Conservation (phyloP, 495 filamentous ascomycete genomes). For the Aspergillus nidulans region DNA sequence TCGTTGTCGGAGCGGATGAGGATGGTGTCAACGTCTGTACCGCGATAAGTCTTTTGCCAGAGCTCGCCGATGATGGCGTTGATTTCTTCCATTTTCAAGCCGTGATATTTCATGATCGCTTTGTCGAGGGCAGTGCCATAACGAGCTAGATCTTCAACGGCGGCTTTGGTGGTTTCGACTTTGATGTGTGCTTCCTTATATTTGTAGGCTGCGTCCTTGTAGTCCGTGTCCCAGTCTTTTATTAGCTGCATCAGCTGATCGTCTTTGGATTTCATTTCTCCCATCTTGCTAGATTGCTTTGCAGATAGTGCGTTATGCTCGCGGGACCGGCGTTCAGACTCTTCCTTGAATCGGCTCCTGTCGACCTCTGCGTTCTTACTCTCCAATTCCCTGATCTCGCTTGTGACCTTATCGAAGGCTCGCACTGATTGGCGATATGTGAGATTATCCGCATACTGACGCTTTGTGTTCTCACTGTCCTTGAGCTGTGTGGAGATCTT, state of each 20-base stretch:
- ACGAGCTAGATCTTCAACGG: constrained; percentile 80
- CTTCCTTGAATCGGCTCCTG: constrained; percentile 63
- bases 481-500: constrained; percentile 71
- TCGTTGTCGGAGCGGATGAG: constrained; percentile 89
- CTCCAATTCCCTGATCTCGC: constrained; percentile 72
- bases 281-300: constrained; percentile 60
- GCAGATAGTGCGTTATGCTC: constrained; percentile 57
- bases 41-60: constrained; percentile 95
- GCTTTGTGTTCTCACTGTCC: constrained; percentile 72
- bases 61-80: constrained; percentile 92
- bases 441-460: constrained; percentile 81
- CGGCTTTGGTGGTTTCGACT: constrained; percentile 88
- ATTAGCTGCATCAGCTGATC: constrained; percentile 64
- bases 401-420: constrained; percentile 58
- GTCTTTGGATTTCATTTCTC: constrained; percentile 75
- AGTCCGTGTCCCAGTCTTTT: constrained; percentile 78
- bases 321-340: constrained; percentile 60
- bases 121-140: constrained; percentile 81
- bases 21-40: constrained; percentile 96
- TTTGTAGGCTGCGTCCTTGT: constrained; percentile 73
- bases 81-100: constrained; percentile 97
- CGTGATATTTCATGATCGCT: constrained; percentile 95
- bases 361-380: constrained; percentile 79
- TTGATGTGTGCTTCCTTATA: constrained; percentile 87
- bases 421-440: constrained; percentile 70